Base-by-base conservation (phyloP, 78 protist genomes). In the Mastigamoeba balamuthi region DNA sequence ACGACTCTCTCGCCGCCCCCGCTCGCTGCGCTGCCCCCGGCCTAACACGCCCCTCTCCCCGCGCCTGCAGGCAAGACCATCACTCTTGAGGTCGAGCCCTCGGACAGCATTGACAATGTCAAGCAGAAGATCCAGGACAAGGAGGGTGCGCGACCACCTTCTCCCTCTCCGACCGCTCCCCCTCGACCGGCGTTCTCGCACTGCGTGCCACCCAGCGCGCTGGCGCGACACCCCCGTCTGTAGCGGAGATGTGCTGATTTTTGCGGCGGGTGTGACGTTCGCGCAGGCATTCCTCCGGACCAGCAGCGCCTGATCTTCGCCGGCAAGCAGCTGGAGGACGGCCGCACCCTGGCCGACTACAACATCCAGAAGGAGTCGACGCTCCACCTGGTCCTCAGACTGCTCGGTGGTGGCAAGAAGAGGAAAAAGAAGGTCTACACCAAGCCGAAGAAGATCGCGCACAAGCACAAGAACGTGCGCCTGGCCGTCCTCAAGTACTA, bases 331-430 rank as follows among this genome's bases (percentile, higher is more conserved):
- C 91, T 98, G 53, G 99, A 98, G 73, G 99, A 95, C 53, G 99
- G 98, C 70, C 94, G 98, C 76, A 96, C 98, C 66, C 85, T 98
- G 0, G 29, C 87, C 33, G 99, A 96, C 86, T 98, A 98, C 95
- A 95, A 96, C 88, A 96, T 98, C 88, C 99, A 94, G 85, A 95
- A 95, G 93, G 99, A 92, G 77, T 80, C 96, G 35, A 97, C 98
- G 43, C 88, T 94, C 43, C 95, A 95, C 87, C 81, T 95, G 6
- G 98, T 95, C 66, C 77, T 95, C 48, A 86, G 99, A 64, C 85
- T 89, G 35, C 89, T 95, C 10, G 99, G 99, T 83, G 99, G 98
- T 48, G 98, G 93, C 83, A 95, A 94, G 93, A 96, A 96, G 96
- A 83, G 92, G 72, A 96, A 96, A 91, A 94, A 95, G 96, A 96